Conservation (phyloP, 2,329 filamentous ascomycete species). For the Ophiocordyceps camponoti-floridani region DNA sequence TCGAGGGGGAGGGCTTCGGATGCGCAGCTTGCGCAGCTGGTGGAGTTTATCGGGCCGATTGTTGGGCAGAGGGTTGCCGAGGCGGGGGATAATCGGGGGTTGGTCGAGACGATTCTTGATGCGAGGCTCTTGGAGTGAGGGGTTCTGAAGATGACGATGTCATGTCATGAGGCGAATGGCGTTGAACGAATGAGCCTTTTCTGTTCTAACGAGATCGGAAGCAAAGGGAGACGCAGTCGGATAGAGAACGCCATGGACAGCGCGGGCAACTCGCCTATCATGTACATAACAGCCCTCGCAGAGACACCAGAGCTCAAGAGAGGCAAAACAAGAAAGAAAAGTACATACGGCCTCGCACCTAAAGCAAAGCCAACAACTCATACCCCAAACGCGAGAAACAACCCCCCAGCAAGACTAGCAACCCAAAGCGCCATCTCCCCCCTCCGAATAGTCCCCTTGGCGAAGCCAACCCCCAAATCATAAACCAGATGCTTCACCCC, state of each 20-base stretch:
- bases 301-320: neutral
- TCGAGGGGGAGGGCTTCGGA: conserved; percentile 16
- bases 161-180: conserved; percentile 8
- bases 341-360: too few species aligned
- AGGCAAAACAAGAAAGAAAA: too few species aligned
- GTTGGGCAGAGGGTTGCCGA: conserved; percentile 29
- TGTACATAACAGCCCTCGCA: too few species aligned
- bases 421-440: conserved; percentile 30
- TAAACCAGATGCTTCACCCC: conserved; percentile 36
- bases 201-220: neutral
- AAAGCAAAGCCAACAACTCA: conserved; percentile 10
- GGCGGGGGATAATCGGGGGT: conserved; percentile 26
- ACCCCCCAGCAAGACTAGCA: conserved; percentile 20
- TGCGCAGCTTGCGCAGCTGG: conserved; percentile 24
- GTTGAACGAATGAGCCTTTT: conserved; percentile 4
- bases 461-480: conserved; percentile 32
- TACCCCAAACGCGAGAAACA: conserved; percentile 30
- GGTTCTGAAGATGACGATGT: neutral
- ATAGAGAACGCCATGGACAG: too few species aligned
- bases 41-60: conserved; percentile 36
- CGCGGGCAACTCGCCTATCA: too few species aligned
- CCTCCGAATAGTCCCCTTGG: conserved; percentile 25
- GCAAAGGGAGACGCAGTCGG: neutral
- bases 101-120: conserved; percentile 34
- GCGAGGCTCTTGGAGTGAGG: conserved; percentile 28